Percentiles rank a stretch among this genome's conserved stretches.
These are phyloP conservation scores for Aquilaria yunnanensis DNA, from an alignment of 345 rosid species.

Conservation along the genomic window DNA sequence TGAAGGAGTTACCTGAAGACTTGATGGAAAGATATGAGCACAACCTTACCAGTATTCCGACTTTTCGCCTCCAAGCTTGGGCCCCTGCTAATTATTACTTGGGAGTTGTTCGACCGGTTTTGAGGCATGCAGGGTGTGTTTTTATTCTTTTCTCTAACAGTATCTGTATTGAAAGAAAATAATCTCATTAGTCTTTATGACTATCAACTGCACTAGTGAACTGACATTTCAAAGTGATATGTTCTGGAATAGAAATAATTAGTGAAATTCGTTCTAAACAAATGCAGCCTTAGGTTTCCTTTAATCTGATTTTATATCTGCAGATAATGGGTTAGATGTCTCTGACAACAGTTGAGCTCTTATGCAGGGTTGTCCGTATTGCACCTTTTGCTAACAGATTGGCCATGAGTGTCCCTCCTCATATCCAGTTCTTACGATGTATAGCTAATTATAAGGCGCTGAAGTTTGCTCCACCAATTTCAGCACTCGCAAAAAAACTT, in stretches of 20 bases:
- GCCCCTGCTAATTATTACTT: constrained; percentile 58
- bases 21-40: constrained; percentile 51
- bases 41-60: constrained; percentile 57
- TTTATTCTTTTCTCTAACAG: background rate
- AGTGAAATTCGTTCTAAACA: no score
- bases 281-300: no score
- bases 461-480: constrained; percentile 60
- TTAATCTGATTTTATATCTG: constrained; percentile 5
- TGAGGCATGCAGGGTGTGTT: constrained; percentile 68
- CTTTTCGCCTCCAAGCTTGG: constrained; percentile 75
- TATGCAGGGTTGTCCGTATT: constrained; percentile 72
- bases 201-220: background rate
- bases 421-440: constrained; percentile 83
- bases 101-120: constrained; percentile 57
- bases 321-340: constrained; percentile 5
- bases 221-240: constrained; percentile 1
- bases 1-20: constrained; percentile 62
- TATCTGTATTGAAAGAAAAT: no score
- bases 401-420: constrained; percentile 90
- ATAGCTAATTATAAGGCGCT: constrained; percentile 79
- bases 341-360: background rate
- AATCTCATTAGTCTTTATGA: no score
- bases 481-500: constrained; percentile 54
- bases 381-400: constrained; percentile 95
- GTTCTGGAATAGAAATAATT: background rate